A percentile compares a stretch with the other conserved stretches of the same genome.
phyloP scores from a whole-genome alignment of 164 flowering plant genomes.

The Vitis amurensis region DNA sequence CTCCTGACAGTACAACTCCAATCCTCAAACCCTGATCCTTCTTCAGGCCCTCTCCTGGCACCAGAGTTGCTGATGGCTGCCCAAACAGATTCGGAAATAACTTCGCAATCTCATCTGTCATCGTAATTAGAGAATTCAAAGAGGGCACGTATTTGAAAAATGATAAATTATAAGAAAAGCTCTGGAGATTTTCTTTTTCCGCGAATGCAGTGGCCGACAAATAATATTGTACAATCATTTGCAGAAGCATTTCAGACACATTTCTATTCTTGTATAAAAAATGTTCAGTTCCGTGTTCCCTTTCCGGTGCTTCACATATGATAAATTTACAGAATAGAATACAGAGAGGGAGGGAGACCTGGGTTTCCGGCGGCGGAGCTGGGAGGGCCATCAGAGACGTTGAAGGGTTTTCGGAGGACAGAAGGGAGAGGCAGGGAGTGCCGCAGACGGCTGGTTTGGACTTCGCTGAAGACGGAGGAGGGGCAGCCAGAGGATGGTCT shows the following conservation, averaged over 20 bases:
- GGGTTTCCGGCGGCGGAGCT: conserved; percentile 94
- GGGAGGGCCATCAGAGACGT: conserved; percentile 70
- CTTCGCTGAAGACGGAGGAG: conserved; percentile 71
- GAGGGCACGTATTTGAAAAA: background rate
- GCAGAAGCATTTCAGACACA: too few species aligned
- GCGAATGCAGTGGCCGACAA: too few species aligned
- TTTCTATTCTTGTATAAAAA: too few species aligned
- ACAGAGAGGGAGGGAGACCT: conserved; percentile 29
- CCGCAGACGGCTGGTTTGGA: conserved; percentile 69
- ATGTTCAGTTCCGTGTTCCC: too few species aligned
- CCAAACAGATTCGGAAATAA: conserved; percentile 83
- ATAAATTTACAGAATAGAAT: too few species aligned
- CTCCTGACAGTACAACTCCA: conserved; percentile 95
- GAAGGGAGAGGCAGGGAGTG: conserved; percentile 75
- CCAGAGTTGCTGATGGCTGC: conserved; percentile 80
- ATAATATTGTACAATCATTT: too few species aligned
- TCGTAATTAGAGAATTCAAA: background rate
- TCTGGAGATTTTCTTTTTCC: background rate
- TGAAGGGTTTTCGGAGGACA: conserved; percentile 56
- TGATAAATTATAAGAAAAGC: background rate
- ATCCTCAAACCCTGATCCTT: conserved; percentile 64
- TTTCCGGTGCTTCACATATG: too few species aligned
- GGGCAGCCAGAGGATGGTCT: conserved; percentile 32
- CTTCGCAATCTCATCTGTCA: conserved; percentile 87
- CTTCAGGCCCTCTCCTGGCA: conserved; percentile 35